Evolutionary conservation across 768 basidiomycete species (phyloP).

Genomic region (Cubamyces lactineus): DNA sequence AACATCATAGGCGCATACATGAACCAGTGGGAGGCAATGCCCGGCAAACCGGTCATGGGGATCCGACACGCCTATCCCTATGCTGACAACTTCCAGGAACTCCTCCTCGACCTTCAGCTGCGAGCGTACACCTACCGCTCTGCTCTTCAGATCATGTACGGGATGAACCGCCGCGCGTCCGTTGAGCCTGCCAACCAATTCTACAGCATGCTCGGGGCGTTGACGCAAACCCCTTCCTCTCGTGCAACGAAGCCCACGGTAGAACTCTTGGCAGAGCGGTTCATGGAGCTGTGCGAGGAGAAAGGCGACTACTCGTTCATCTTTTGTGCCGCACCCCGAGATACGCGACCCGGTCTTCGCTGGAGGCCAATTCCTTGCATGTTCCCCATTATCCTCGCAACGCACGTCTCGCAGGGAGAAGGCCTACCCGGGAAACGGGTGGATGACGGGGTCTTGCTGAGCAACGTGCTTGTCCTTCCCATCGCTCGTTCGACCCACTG

Average conservation of each 20-base stretch:
- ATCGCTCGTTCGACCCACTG: background rate
- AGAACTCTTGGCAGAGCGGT: constrained; percentile 24
- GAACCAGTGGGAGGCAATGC: background rate
- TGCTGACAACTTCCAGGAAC: constrained; percentile 24
- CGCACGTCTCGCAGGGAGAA: constrained; percentile 3
- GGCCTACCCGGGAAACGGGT: background rate
- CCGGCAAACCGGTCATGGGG: background rate
- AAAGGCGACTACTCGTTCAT: constrained; percentile 32
- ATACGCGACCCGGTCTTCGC: constrained; percentile 8
- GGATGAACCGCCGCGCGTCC: constrained; percentile 12
- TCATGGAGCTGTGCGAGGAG: constrained; percentile 26
- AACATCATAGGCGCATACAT: constrained; percentile 19
- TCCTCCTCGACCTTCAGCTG: constrained; percentile 21
- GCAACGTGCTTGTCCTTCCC: background rate
- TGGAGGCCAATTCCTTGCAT: constrained; percentile 19
- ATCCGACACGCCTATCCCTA: constrained; percentile 18
- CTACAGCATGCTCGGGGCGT: constrained; percentile 27
- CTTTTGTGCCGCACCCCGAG: constrained; percentile 19
- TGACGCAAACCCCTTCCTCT: constrained; percentile 17
- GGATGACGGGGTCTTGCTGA: constrained; percentile 3
- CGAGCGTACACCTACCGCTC: constrained; percentile 19
- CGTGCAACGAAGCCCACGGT: constrained; percentile 19
- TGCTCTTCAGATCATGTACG: constrained; percentile 21
- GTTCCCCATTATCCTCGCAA: background rate
- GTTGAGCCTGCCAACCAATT: constrained; percentile 20